Evolutionary conservation across 75 land plant genomes (phyloP), one percentile per base, ranked within the genome.

Genomic region (Pinus albicaulis): DNA sequence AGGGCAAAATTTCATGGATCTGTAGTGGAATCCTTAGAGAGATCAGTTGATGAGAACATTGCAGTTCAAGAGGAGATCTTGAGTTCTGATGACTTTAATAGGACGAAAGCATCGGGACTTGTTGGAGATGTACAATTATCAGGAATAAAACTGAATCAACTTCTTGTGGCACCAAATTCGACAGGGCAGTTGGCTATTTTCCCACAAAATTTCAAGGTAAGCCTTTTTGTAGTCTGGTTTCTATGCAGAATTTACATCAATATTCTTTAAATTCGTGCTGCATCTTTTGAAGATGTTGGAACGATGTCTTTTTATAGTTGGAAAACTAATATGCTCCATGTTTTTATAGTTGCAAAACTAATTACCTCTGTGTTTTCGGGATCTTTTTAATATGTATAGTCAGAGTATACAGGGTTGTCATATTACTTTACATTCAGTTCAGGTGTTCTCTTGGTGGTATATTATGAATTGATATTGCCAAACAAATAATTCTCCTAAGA

Each of bases 81-180:
- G 36, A 72, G 80, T 57, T 76, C 61, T 60, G 23, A 53, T 72
- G 74, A 55, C 8, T 72, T n/a, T 53, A 24, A 1, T 72, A 48
- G 57, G 19, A 72, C 24, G 20, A 80, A 57, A 59, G 56, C 58
- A 48, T 71, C 82, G 48, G 71, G 86, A 72, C 85, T 98, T 78
- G 75, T 76, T 82, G 99, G 99, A 36, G 98, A 98, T 26, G 82
- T 98, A 36, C 86, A 82, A 17, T 79, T 98, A 19, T 87, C 92
- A 12, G 99, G 99, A 56, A 81, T 98, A 65, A 98, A 87, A 76
- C 82, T 98, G 25, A 98, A 98, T 80, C 99, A 98, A 74, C 83
- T 98, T 73, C 80, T 89, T 76, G 82, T 98, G 61, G 99, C 98
- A 71, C 98, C 98, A 13, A 93, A 98, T 65, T 77, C 91, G 59